Conservation (phyloP, 352 stramenopile species). For the Phytopythium litorale region DNA sequence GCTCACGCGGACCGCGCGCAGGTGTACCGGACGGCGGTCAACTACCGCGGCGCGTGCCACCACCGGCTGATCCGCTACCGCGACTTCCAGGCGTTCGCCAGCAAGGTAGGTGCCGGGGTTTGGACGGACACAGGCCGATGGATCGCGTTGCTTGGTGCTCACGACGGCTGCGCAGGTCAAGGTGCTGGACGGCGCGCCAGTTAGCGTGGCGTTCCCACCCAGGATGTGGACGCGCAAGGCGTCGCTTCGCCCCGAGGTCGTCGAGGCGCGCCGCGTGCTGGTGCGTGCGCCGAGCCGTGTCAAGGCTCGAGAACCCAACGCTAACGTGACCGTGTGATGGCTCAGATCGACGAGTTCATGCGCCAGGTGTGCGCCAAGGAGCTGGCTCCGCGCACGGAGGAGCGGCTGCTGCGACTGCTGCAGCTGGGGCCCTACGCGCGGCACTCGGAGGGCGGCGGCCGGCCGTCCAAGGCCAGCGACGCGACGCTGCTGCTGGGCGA, state of each 20-base stretch:
- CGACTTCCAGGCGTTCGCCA: constrained; percentile 51
- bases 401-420: constrained; percentile 54
- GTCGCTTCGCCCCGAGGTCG: constrained; percentile 45
- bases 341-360: constrained; percentile 73
- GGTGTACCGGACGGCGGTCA: constrained; percentile 71
- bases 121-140: too few species aligned
- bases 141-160: too few species aligned
- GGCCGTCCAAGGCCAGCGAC: constrained; percentile 4
- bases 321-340: background rate
- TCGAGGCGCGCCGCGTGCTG: constrained; percentile 68
- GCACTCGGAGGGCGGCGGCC: constrained; percentile 8
- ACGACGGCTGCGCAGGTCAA: constrained; percentile 22
- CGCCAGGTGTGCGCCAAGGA: constrained; percentile 37
- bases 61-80: constrained; percentile 68
- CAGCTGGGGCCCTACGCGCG: constrained; percentile 32
- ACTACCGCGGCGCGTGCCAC: constrained; percentile 58
- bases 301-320: background rate
- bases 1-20: constrained; percentile 5
- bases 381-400: constrained; percentile 34
- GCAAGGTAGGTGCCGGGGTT: constrained; percentile 6
- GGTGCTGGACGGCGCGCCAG: constrained; percentile 14
- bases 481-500: constrained; percentile 13
- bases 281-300: constrained; percentile 14
- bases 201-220: constrained; percentile 37
- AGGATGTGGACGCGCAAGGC: constrained; percentile 51